These are phyloP conservation scores for Linderniella brevidens DNA, from an alignment of 257 asterid species.

Conservation along the genomic window DNA sequence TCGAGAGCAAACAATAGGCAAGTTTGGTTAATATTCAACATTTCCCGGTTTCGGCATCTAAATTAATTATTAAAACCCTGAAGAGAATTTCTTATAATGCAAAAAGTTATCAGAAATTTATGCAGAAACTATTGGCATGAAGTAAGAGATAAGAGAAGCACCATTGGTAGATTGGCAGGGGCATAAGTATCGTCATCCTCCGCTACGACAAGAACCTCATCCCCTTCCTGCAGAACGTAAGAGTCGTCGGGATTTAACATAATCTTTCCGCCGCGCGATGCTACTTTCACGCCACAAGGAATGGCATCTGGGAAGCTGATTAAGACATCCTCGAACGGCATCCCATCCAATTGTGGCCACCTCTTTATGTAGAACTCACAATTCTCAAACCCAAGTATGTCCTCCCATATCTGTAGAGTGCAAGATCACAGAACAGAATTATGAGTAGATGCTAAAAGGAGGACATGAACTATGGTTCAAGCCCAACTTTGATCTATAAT, in stretches of 20 bases:
- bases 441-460: slow-evolving; percentile 6
- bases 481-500: too few relatives aligned
- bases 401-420: slow-evolving; percentile 72
- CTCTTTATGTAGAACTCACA: slow-evolving; percentile 78
- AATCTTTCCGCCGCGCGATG: slow-evolving; percentile 69
- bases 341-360: slow-evolving; percentile 74
- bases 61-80: too few relatives aligned
- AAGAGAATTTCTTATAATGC: too few relatives aligned
- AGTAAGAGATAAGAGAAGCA: slow-evolving; percentile 32
- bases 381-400: slow-evolving; percentile 84
- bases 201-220: slow-evolving; percentile 80
- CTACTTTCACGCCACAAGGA: slow-evolving; percentile 86
- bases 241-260: slow-evolving; percentile 74
- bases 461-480: background rate
- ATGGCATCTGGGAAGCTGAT: slow-evolving; percentile 80
- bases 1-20: too few relatives aligned
- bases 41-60: too few relatives aligned
- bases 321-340: slow-evolving; percentile 77
- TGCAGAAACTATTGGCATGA: slow-evolving; percentile 9
- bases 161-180: slow-evolving; percentile 64
- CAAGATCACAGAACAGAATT: slow-evolving; percentile 12
- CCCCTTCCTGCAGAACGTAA: slow-evolving; percentile 74
- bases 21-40: too few relatives aligned
- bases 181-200: slow-evolving; percentile 86
- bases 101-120: background rate